These are phyloP conservation scores for Stygiomarasmius scandens DNA, from an alignment of 1,284 basidiomycete species.

Conservation along the genomic window DNA sequence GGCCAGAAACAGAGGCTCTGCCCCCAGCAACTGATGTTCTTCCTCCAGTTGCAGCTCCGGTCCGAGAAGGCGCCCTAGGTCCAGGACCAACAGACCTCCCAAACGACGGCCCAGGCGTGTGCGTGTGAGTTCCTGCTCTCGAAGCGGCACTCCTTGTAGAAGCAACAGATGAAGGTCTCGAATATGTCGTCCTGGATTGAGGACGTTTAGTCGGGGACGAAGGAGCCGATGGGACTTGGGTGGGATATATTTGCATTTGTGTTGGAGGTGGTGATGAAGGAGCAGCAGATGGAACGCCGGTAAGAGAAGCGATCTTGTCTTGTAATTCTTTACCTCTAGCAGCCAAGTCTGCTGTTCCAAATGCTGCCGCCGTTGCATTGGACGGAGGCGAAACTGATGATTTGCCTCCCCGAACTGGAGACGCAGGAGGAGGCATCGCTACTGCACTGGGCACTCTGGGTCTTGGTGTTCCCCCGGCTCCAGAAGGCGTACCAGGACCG, in stretches of 20 bases:
- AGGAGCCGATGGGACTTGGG: background rate
- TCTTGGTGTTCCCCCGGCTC: conserved; percentile 56
- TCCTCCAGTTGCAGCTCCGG: conserved; percentile 7
- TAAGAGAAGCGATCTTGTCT: conserved; percentile 51
- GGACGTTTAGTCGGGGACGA: conserved; percentile 26
- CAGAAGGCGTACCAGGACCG: conserved; percentile 42
- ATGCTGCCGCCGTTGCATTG: conserved; percentile 36
- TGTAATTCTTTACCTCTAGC: conserved; percentile 47
- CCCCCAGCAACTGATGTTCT: conserved; percentile 23
- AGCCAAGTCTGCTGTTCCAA: conserved; percentile 38
- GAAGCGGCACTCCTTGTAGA: conserved; percentile 5
- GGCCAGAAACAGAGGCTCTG: conserved; percentile 4
- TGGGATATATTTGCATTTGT: conserved; percentile 22
- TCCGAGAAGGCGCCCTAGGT: conserved; percentile 5
- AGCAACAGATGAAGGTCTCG: conserved; percentile 22
- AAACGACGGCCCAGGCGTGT: background rate
- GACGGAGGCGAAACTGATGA: conserved; percentile 27
- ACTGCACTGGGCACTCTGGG: conserved; percentile 70
- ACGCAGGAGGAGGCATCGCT: conserved; percentile 78
- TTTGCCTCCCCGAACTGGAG: conserved; percentile 39
- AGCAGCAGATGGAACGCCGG: conserved; percentile 31
- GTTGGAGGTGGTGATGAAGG: conserved; percentile 7
- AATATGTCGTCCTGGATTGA: conserved; percentile 24
- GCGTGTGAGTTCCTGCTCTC: background rate
- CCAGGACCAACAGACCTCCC: conserved; percentile 2